phyloP scores from a whole-genome alignment of 331 rosid genomes.

The Cydonia oblonga region DNA sequence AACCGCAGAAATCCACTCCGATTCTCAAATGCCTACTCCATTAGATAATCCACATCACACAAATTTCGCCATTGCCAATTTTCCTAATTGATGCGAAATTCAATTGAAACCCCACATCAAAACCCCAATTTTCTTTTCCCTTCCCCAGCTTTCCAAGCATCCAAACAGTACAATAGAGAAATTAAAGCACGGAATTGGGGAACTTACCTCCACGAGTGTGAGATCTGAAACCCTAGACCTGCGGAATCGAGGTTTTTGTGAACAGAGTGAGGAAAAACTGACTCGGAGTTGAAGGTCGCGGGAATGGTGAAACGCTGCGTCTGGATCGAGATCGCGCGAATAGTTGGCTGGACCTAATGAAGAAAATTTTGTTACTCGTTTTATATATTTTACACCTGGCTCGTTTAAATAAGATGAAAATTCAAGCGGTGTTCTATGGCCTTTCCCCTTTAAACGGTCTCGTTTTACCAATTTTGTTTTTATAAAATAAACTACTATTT shows the following conservation, averaged over 20 bases:
- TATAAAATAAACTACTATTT: no score
- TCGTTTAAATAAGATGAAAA: background rate
- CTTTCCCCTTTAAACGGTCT: no score
- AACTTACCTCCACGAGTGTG: slow-evolving; percentile 25
- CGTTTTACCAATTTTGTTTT: no score
- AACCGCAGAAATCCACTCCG: slow-evolving; percentile 4
- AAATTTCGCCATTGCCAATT: background rate
- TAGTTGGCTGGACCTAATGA: background rate
- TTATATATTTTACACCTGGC: background rate
- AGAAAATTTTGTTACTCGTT: background rate
- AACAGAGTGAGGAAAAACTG: background rate
- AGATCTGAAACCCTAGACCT: slow-evolving; percentile 39
- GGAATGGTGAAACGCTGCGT: slow-evolving; percentile 36
- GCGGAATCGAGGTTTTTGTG: background rate
- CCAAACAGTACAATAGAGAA: background rate
- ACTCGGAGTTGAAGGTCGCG: background rate
- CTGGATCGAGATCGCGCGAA: slow-evolving; percentile 22
- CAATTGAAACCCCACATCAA: background rate
- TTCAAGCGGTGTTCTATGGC: no score
- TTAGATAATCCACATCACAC: background rate
- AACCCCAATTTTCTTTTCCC: background rate
- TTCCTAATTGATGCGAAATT: background rate
- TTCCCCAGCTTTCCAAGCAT: background rate
- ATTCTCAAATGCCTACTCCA: background rate
- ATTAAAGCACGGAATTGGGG: background rate